Base-by-base conservation (phyloP, 257 asterid species). In the Plantago elongata region DNA sequence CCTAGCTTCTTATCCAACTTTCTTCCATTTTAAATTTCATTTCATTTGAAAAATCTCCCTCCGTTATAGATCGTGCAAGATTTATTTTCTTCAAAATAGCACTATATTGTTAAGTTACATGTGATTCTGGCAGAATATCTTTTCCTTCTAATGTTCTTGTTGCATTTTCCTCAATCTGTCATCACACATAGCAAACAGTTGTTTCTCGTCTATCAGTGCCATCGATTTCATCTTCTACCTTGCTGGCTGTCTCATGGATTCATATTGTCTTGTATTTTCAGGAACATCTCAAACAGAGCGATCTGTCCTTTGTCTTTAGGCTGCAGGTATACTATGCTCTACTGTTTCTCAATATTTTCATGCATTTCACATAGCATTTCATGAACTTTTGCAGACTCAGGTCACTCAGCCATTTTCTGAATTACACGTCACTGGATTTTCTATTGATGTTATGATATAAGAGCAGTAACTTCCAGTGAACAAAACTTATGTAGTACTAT, bases 201-300 rank as follows among this genome's bases (percentile, higher is more conserved):
- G 13, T 18, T 52, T 10, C 13, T 52, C 9, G 5, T 38, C 7
- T 52, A 27, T 22, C 58, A 17, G 5, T 18, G 16, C 52, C 60
- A 56, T 63, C 59, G 50, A 42, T 5, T 50, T 59, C 45, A 43
- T 48, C 17, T 52, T 46, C 48, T 63, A 11, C 57, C 49, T 50
- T 68, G 45, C 56, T 22, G 46, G 65, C 9, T 10, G 61, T 27
- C 30, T 42, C 45, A 51, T 56, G 49, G 66, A 72, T 67, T 65
- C 50, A 72, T 55, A 45, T 67, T 69, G 58, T 75, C 56, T 57
- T 74, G 18, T 59, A 61, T 80, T 66, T 64, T 57, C 94, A 93
- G 97, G 99, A 89, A 69, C 99, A 93, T 76, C 87, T 93, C 72
- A 89, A 89, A 70, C 97, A 93, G 79, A 87, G 90, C 79, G 97